Evolutionary conservation across 208 protist genomes (phyloP).

Genomic region (Trypanosoma vivax): DNA sequence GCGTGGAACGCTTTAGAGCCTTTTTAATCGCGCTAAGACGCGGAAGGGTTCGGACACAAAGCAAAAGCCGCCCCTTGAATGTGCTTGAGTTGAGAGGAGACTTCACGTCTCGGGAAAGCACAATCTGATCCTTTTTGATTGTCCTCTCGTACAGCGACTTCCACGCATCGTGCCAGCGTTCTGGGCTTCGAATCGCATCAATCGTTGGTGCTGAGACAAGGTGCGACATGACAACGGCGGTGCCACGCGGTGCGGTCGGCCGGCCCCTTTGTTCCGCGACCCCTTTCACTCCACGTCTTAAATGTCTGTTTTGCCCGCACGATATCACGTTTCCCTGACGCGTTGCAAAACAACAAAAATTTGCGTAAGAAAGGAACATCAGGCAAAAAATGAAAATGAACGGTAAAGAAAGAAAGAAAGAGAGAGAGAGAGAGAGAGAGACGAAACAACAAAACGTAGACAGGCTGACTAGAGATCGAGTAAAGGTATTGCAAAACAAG

Average conservation of each 20-base stretch:
- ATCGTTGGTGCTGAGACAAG: background rate
- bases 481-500: no score
- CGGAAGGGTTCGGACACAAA: slow-evolving; percentile 59
- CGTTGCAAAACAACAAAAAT: background rate
- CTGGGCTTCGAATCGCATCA: background rate
- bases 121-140: slow-evolving; percentile 29
- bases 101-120: slow-evolving; percentile 29
- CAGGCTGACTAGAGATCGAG: no score
- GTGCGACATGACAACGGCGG: background rate
- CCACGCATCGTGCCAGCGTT: slow-evolving; percentile 5
- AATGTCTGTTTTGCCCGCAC: no score
- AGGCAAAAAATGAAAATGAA: background rate
- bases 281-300: no score
- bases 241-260: background rate
- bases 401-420: background rate
- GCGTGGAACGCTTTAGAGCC: slow-evolving; percentile 21
- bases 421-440: slow-evolving; percentile 1
- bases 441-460: slow-evolving; percentile 1
- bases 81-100: slow-evolving; percentile 37
- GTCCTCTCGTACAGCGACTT: slow-evolving; percentile 10
- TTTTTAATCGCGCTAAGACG: slow-evolving; percentile 48
- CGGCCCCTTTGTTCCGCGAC: no score
- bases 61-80: slow-evolving; percentile 35
- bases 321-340: no score
- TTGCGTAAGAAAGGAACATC: background rate